Evolutionary conservation across 2,329 filamentous ascomycete species (phyloP), one percentile per base, ranked within the genome.

Genomic region (Curvularia spicifera): DNA sequence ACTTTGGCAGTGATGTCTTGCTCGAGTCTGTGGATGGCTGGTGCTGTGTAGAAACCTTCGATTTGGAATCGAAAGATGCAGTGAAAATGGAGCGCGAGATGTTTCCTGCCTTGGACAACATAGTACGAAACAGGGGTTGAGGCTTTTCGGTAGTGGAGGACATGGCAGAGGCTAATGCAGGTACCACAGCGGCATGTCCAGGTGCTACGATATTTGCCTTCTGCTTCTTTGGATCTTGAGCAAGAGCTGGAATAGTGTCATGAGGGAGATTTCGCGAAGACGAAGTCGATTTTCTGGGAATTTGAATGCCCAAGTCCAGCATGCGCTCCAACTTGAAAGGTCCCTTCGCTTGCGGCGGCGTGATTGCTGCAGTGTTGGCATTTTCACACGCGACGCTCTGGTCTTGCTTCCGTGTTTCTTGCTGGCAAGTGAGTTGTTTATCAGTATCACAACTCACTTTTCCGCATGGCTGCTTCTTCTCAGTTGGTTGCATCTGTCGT

Each of bases 81-180:
- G 60, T 53, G n/a, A 70, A 57, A 6, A 68, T 28, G 22, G 53
- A 58, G 12, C 67, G 63, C 5, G 57, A 39, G 4, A 64, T 50
- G 46, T 52, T 64, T 42, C 57, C 56, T 2, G 48, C 50, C 9
- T 50, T 53, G 18, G 39, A 56, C 28, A 50, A 20, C 1, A 53
- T 48, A 10, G 47, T 43, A n/a, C 55, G 47, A 3, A 55, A 13
- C 1, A 53, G 43, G 7, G 33, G 39, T 29, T 44, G 35, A n/a
- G 18, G 15, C 39, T 43, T 51, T n/a, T 28, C 20, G 46, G 37
- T 3, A 20, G 42, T 28, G 26, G 35, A 8, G 10, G 52, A 15
- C 12, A 29, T 15, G 15, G 18, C 15, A 31, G 31, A 9, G n/a
- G 4, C 15, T 8, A 33, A 20, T 24, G 33, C 13, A 8, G 50